Evolutionary conservation across 176 grass and related monocot genomes (phyloP), one percentile per base, ranked within the genome.

Genomic region (Neostapfia colusana): DNA sequence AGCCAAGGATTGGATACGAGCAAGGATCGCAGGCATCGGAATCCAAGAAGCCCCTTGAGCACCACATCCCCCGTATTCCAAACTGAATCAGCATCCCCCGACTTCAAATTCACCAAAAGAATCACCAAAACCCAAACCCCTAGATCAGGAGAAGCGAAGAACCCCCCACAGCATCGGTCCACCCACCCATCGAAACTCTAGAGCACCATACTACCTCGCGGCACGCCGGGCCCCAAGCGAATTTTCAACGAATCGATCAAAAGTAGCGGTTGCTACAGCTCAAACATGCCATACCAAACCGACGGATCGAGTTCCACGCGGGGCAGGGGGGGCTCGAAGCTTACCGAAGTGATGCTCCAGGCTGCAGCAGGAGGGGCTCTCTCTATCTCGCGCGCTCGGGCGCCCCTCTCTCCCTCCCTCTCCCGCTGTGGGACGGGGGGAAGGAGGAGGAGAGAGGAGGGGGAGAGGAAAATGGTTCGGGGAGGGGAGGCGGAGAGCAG

Each of bases 51-150:
- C 8, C 39, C 75, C 55, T 23, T 5, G 17, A 79, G 69, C 34
- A 67, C 0, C 21, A 59, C 27, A 27, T 25, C 3, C 38, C 16
- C 49, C 10, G 0, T 18, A 59, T 67, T 38, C n/a, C 21, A 8
- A 66, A 18, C 12, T 21, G 50, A 79, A 79, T 67, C 39, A 13
- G 10, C 37, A 27, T 18, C 57, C 37, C 56, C 34, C 43, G 2
- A 69, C 23, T 36, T 69, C 48, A 24, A 79, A 79, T 69, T 69
- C 37, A 43, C 39, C 18, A 9, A 63, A 62, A 41, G 45, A 10
- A 10, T 10, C 17, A 53, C 58, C 45, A 72, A 65, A 85, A 72
- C 59, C 75, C 83, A 85, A 85, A 73, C 60, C 75, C 83, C 68
- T 51, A 8, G 20, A 63, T 41, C 39, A 65, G 69, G 49, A 73